A percentile compares a stretch with the other conserved stretches of the same genome.
phyloP scores from a whole-genome alignment of 257 asterid species.

The Ocimum tenuiflorum region DNA sequence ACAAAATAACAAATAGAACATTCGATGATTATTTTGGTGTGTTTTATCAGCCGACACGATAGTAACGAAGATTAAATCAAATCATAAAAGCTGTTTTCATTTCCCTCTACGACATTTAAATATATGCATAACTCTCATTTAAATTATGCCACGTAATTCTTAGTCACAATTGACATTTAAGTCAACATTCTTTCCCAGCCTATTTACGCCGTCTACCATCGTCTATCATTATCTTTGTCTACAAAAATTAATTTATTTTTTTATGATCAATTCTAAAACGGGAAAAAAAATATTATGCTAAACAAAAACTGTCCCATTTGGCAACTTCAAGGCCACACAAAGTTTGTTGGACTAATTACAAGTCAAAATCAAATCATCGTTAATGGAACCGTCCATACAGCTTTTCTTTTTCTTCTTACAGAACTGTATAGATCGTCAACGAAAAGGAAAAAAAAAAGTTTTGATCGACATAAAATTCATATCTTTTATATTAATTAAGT shows the following conservation, averaged over 20 bases:
- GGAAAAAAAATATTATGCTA: not conserved
- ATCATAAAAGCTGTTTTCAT: not conserved
- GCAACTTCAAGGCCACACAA: slow-evolving; percentile 4
- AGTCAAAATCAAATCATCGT: slow-evolving; percentile 6
- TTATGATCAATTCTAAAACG: not conserved
- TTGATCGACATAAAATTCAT: no score
- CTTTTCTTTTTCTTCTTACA: not conserved
- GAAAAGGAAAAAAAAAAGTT: no score
- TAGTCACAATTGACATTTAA: slow-evolving; percentile 10
- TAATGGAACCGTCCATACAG: slow-evolving; percentile 4
- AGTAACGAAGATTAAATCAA: not conserved
- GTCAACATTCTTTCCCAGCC: slow-evolving; percentile 1
- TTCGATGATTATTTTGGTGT: not conserved
- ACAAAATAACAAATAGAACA: not conserved
- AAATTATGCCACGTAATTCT: not conserved
- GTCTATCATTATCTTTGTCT: not conserved
- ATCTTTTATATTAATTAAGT: not conserved
- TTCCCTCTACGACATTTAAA: not conserved
- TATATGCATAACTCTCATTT: not conserved
- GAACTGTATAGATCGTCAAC: not conserved
- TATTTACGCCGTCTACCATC: not conserved
- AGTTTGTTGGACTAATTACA: not conserved
- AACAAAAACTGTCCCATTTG: not conserved
- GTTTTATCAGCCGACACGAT: not conserved
- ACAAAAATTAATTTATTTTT: not conserved